These are phyloP conservation scores for Beauveria bassiana DNA, from an alignment of 2,329 filamentous ascomycete species.

Conservation along the genomic window DNA sequence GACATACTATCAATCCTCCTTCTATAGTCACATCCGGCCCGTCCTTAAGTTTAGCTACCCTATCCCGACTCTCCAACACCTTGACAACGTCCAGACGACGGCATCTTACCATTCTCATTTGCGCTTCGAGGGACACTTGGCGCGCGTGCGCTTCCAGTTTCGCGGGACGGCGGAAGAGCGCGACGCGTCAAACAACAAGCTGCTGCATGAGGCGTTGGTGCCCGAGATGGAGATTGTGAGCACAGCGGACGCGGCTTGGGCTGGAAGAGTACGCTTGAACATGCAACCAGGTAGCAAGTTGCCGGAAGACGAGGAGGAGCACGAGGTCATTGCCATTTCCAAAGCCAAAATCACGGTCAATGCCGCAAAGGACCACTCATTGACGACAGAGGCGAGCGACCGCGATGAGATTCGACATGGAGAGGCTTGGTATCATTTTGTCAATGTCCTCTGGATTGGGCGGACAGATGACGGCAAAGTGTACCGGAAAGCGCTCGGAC, in stretches of 20 bases:
- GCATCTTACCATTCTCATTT: background rate
- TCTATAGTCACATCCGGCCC: background rate
- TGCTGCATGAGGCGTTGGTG: background rate
- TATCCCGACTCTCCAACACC: background rate
- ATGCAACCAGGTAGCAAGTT: background rate
- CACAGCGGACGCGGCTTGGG: background rate
- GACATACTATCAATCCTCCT: conserved; percentile 8
- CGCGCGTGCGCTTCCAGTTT: conserved; percentile 1
- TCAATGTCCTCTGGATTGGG: conserved; percentile 12
- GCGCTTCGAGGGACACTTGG: conserved; percentile 7
- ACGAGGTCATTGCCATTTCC: conserved; percentile 11
- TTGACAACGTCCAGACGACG: background rate
- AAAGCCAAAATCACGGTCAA: background rate
- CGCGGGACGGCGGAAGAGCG: background rate
- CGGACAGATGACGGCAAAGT: background rate
- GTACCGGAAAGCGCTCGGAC: conserved; percentile 9
- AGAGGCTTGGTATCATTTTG: background rate
- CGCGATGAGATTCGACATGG: background rate
- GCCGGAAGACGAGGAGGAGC: background rate
- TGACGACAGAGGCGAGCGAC: background rate
- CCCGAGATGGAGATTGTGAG: conserved; percentile 9
- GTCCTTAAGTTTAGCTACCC: conserved; percentile 6
- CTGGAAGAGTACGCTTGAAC: conserved; percentile 7
- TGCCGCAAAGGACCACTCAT: background rate
- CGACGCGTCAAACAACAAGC: background rate